Percentiles rank a stretch among this genome's conserved stretches.
Evolutionary conservation across 257 asterid genomes (phyloP).

Genomic region (Solanum dulcamara): DNA sequence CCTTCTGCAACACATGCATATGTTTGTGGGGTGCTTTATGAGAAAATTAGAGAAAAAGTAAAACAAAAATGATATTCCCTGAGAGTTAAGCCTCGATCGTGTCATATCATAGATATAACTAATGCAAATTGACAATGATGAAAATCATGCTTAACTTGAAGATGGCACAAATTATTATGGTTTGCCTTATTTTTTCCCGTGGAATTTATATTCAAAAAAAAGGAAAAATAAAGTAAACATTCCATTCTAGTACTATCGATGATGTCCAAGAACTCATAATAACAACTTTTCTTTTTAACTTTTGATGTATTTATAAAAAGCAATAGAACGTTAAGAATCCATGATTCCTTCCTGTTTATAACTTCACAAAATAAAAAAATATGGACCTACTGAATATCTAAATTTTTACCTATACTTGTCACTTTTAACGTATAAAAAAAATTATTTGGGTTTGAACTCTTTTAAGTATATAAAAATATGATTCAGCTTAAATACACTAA

Average conservation of each 20-base stretch:
- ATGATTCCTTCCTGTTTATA: not conserved
- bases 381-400: not conserved
- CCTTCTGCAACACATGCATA: not conserved
- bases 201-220: not conserved
- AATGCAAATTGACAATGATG: not conserved
- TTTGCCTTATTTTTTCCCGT: not conserved
- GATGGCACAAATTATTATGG: not conserved
- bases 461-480: not conserved
- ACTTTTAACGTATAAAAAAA: no score
- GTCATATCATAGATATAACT: not conserved
- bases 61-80: not conserved
- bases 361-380: not conserved
- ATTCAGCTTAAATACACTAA: not conserved
- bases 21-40: not conserved
- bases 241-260: not conserved
- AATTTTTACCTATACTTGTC: no score
- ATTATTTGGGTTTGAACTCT: no score
- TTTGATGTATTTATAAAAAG: not conserved
- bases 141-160: not conserved
- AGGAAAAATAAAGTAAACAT: not conserved
- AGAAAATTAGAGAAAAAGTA: not conserved
- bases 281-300: not conserved
- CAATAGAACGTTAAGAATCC: not conserved
- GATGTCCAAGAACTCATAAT: not conserved
- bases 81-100: not conserved